A percentile compares a stretch with the other conserved stretches of the same genome.
phyloP scores from a whole-genome alignment of 1,284 basidiomycete species.

The Uromyces viciae-fabae region DNA sequence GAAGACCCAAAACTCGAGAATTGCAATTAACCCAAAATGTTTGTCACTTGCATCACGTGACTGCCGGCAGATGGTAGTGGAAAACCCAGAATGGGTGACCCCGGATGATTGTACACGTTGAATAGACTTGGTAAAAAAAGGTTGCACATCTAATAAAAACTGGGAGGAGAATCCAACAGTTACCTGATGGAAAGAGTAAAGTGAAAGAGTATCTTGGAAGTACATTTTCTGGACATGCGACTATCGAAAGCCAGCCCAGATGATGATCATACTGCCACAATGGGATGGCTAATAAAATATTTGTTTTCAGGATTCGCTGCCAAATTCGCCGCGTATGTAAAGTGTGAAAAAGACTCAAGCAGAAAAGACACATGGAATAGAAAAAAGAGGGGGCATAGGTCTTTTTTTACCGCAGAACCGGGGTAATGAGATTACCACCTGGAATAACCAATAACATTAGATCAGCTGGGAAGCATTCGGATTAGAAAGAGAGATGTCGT shows the following conservation, averaged over 20 bases:
- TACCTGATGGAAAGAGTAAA: conserved; percentile 15
- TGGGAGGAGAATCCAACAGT: conserved; percentile 3
- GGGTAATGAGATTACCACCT: conserved; percentile 17
- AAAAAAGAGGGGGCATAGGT: conserved; percentile 16
- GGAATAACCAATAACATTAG: background rate
- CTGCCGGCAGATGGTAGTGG: background rate
- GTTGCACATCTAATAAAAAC: conserved; percentile 9
- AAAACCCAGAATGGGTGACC: conserved; percentile 9
- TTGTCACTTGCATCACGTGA: background rate
- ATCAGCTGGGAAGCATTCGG: background rate
- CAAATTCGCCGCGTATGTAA: background rate
- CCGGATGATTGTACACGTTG: conserved; percentile 17
- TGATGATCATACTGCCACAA: background rate
- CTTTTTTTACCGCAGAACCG: background rate
- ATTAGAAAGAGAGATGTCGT: background rate
- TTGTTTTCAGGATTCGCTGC: background rate
- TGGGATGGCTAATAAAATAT: background rate
- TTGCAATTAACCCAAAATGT: conserved; percentile 6
- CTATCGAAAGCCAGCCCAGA: conserved; percentile 23
- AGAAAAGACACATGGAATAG: conserved; percentile 1
- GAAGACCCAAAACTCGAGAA: conserved; percentile 24
- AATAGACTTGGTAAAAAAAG: background rate
- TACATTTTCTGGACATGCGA: background rate
- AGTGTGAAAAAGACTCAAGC: background rate
- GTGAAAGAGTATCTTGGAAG: background rate